Percentiles rank a stretch among this genome's conserved stretches.
Conservation (phyloP, 495 filamentous ascomycete genomes). For the Aspergillus mulundensis region DNA sequence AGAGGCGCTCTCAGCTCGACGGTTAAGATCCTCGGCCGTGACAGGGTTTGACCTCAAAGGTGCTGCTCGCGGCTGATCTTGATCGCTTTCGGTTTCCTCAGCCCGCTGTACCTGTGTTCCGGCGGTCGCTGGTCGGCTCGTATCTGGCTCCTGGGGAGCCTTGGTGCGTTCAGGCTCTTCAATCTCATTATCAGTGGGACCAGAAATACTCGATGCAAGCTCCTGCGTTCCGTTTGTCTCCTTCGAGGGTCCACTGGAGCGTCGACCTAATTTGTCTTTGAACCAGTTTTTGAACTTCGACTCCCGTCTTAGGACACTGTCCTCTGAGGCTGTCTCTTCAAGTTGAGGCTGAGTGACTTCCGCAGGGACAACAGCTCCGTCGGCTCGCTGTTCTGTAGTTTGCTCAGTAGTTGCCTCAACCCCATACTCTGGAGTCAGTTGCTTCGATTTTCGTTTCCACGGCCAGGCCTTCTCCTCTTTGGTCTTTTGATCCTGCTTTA, state of each 20-base stretch:
- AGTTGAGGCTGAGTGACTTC: constrained; percentile 5
- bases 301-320: constrained; percentile 25
- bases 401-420: not conserved
- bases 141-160: constrained; percentile 1
- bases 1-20: constrained; percentile 15
- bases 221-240: constrained; percentile 1
- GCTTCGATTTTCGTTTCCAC: constrained; percentile 31
- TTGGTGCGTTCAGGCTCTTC: not conserved
- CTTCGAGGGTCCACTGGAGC: constrained; percentile 23
- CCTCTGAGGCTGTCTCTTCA: not conserved
- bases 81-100: constrained; percentile 11
- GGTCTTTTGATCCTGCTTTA: constrained; percentile 26
- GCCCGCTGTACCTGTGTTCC: not conserved
- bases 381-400: not conserved
- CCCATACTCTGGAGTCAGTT: constrained; percentile 12
- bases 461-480: constrained; percentile 28
- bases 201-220: not conserved
- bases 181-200: not conserved
- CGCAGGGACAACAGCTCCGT: constrained; percentile 11
- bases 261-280: constrained; percentile 49
- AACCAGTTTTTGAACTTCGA: constrained; percentile 60
- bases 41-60: constrained; percentile 35
- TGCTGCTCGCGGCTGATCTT: constrained; percentile 10
- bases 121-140: not conserved
- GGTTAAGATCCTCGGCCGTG: constrained; percentile 19